Base-by-base conservation (phyloP, 2,329 filamentous ascomycete species). In the Didymella lethalis region DNA sequence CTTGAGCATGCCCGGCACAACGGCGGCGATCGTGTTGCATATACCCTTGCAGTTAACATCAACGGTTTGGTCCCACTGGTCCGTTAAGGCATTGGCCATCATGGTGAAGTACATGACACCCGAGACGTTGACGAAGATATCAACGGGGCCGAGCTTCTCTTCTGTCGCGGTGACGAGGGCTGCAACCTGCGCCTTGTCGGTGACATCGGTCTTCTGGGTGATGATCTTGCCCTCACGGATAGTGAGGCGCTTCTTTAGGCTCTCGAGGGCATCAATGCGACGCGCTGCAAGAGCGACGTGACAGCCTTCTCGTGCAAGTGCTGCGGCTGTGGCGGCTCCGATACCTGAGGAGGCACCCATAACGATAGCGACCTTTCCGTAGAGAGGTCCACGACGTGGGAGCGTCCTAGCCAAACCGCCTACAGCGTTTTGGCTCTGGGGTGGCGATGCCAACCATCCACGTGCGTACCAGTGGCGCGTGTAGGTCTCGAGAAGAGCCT, bases 81-180 rank as follows among this genome's bases (percentile, higher is more conserved):
- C 89, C 0, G 82, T 85, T 63, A 90, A 84, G 16, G 81, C 84
- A 72, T 93, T 93, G 56, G 88, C 86, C 91, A 94, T 93, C 87
- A 93, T 88, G 54, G 91, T 93, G 78, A 88, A 94, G 80, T 94
- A 94, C 91, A 94, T 94, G 72, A 94, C 91, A 34, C 91, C 91
- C 0, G 91, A 91, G 70, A 90, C 92, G 40, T 87, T 87, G 48
- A 94, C 86, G n/a, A 94, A 84, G 50, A 93, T 90, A 72, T 94
- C 91, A 44, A 93, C 82, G 0, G 88, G 85, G 0, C 90, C 91
- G 0, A 93, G 86, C 65, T 88, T 80, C 45, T 85, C 82, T 26
- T 80, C 80, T 1, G 89, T 82, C 0, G 84, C 81, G 3, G 78
- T 76, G 61, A 93, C 81, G 3, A 94, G 85, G 0, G 83, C 82